Conservation (phyloP, 2,329 filamentous ascomycete genomes). For the Chrysosporium keratinophilum region DNA sequence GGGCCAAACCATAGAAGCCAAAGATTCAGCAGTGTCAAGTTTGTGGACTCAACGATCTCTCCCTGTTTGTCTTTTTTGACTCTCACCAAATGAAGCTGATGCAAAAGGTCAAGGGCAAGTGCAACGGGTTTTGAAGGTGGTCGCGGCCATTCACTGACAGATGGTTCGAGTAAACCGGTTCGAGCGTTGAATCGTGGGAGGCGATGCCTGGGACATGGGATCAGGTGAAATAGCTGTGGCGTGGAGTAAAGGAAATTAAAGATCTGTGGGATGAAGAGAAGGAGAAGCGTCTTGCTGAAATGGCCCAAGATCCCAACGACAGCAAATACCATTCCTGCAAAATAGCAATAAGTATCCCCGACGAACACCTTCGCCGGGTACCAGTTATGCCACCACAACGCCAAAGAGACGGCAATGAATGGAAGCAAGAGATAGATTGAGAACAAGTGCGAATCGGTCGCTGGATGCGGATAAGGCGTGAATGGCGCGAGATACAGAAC, state of each 20-base stretch:
- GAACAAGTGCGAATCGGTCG: slow-evolving; percentile 91
- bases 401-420: slow-evolving; percentile 83
- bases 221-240: slow-evolving; percentile 78
- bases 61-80: slow-evolving; percentile 59
- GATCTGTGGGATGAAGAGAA: slow-evolving; percentile 85
- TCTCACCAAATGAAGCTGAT: slow-evolving; percentile 56
- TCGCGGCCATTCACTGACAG: slow-evolving; percentile 63
- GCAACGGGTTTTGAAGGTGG: slow-evolving; percentile 59
- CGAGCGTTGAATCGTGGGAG: slow-evolving; percentile 79
- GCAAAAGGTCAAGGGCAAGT: slow-evolving; percentile 56
- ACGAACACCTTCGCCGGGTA: slow-evolving; percentile 93
- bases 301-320: slow-evolving; percentile 94
- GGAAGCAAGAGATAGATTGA: slow-evolving; percentile 89
- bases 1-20: slow-evolving; percentile 95
- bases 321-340: slow-evolving; percentile 97
- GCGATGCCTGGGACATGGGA: slow-evolving; percentile 87
- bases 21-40: slow-evolving; percentile 87
- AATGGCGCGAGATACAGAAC: slow-evolving; percentile 66
- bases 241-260: slow-evolving; percentile 94
- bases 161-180: slow-evolving; percentile 77
- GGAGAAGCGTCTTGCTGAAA: slow-evolving; percentile 90
- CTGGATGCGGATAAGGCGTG: slow-evolving; percentile 76
- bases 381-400: slow-evolving; percentile 85
- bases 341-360: slow-evolving; percentile 98
- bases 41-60: slow-evolving; percentile 66